phyloP scores from a whole-genome alignment of 1,284 basidiomycete genomes.

The Meira nashicola region DNA sequence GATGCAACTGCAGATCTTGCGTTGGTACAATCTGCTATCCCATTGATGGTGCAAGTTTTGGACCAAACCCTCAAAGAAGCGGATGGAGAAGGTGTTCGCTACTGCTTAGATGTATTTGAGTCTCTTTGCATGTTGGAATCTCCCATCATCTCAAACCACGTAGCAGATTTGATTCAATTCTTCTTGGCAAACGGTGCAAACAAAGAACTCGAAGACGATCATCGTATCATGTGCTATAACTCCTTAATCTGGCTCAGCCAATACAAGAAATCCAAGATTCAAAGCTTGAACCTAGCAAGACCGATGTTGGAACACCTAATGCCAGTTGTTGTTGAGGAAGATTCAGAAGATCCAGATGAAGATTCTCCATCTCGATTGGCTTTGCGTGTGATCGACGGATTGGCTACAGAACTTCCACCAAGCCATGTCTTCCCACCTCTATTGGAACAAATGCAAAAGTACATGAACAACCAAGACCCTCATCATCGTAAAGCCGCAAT shows the following conservation, averaged over 20 bases:
- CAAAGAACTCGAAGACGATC: conserved; percentile 69
- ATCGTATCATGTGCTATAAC: conserved; percentile 87
- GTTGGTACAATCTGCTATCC: conserved; percentile 82
- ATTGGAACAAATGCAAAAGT: conserved; percentile 59
- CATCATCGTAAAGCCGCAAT: conserved; percentile 82
- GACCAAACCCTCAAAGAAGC: conserved; percentile 76
- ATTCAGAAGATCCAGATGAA: conserved; percentile 77
- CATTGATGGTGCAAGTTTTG: conserved; percentile 83
- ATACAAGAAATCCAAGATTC: conserved; percentile 91
- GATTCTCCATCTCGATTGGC: conserved; percentile 87
- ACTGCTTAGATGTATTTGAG: conserved; percentile 92
- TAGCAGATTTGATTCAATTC: conserved; percentile 82
- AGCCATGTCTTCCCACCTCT: conserved; percentile 94
- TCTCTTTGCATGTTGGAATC: conserved; percentile 87
- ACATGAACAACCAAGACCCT: conserved; percentile 53
- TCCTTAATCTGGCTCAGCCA: conserved; percentile 90
- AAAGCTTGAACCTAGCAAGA: conserved; percentile 76
- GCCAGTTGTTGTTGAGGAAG: conserved; percentile 85
- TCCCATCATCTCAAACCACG: conserved; percentile 81
- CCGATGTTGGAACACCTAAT: conserved; percentile 86
- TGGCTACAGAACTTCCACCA: conserved; percentile 89
- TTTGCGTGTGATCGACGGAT: conserved; percentile 87
- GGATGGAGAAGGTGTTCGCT: conserved; percentile 77
- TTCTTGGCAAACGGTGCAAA: conserved; percentile 80
- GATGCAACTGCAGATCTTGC: conserved; percentile 87